Evolutionary conservation across 2,329 filamentous ascomycete genomes (phyloP).

Genomic region (Talaromyces sp.): DNA sequence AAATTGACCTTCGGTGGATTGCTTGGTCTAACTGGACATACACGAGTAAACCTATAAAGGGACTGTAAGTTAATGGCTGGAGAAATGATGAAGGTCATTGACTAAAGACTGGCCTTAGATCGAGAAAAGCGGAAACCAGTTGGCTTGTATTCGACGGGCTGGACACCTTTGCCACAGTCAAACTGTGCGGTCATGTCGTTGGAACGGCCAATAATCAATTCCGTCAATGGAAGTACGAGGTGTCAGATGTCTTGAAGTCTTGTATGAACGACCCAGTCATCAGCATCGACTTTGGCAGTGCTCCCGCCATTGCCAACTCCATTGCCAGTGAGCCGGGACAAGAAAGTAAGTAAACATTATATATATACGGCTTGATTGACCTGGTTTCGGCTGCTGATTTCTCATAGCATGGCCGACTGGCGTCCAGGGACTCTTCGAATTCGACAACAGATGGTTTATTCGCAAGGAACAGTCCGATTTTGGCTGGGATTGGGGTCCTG

Average conservation of each 20-base stretch:
- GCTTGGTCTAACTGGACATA: slow-evolving; percentile 58
- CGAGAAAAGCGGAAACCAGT: slow-evolving; percentile 32
- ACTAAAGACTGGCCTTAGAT: slow-evolving; percentile 13
- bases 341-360: slow-evolving; percentile 28
- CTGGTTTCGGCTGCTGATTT: not conserved
- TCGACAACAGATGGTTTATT: slow-evolving; percentile 50
- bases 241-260: slow-evolving; percentile 40
- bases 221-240: slow-evolving; percentile 55
- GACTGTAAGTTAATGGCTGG: slow-evolving; percentile 28
- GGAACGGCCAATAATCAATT: slow-evolving; percentile 58
- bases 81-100: not conserved
- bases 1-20: slow-evolving; percentile 57
- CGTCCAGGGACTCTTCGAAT: slow-evolving; percentile 47
- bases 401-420: slow-evolving; percentile 43
- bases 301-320: slow-evolving; percentile 46
- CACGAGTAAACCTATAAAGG: slow-evolving; percentile 41
- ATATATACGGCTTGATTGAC: too few relatives aligned
- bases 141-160: slow-evolving; percentile 58
- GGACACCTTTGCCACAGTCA: slow-evolving; percentile 55
- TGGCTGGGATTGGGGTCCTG: slow-evolving; percentile 60
- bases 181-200: slow-evolving; percentile 49
- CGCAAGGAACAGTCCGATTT: slow-evolving; percentile 59
- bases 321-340: slow-evolving; percentile 48
- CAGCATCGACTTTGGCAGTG: slow-evolving; percentile 53
- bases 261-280: slow-evolving; percentile 40